Base-by-base conservation (phyloP, 768 basidiomycete genomes). In the Suillus fuscotomentosus region DNA sequence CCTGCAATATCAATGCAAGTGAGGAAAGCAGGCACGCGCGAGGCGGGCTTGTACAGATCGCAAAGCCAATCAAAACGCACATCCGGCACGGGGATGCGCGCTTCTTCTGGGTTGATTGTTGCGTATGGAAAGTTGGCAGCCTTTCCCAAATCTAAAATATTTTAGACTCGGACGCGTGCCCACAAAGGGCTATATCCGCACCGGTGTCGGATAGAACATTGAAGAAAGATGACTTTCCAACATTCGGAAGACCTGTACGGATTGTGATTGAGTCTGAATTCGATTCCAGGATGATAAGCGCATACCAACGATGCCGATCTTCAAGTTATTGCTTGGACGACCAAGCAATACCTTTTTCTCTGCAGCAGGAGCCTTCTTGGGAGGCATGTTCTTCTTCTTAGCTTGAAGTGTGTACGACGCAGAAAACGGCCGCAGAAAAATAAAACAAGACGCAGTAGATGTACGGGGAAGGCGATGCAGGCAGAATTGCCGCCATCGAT, bases 1-100 rank as follows among this genome's bases (percentile, higher is more conserved):
- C 97, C 97, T 67, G 97, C 97, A 70, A 99, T 99, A 79, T 99
- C 97, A 75, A 98, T 97, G 75, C 95, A 97, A 22, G 97, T 99
- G 62, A 99, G 84, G 80, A 94, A 93, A 20, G 97, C 96, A 24
- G 97, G 96, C 53, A 99, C 87, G 67, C 88, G 87, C 14, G 89
- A 90, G 13, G 79, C 84, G 7, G 97, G 97, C 75, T 98, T 97
- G 83, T 99, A 99, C 9, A 85, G 74, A 14, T 92, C 87, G 75
- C 87, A 91, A 36, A 99, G 87, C 96, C 95, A 99, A 62, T 96
- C 94, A 70, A 99, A 97, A 60, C 97, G 92, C 13, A 82, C 70
- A 73, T 99, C 97, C 3, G 97, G 97, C 31, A 99, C 95, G 53
- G 94, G 92, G 62, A 99, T 93, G 69, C 97, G 94, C 55, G 97